Conservation (phyloP, 1,284 basidiomycete genomes). For the Ceratobasidium sp. region DNA sequence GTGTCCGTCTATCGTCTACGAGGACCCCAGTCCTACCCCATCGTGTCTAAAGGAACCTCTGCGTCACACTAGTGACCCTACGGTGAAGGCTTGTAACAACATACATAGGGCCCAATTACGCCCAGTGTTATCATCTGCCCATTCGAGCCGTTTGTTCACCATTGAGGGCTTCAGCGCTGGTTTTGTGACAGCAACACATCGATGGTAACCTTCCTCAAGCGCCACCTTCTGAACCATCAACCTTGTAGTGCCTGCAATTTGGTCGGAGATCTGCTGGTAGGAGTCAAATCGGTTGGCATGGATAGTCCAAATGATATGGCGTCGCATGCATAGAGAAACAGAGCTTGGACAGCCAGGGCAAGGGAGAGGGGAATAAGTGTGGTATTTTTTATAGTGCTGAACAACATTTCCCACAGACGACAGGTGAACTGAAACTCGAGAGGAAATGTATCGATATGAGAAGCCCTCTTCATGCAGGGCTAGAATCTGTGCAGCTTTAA, state of each 20-base stretch:
- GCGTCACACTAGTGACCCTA: no score
- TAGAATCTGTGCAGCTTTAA: not conserved
- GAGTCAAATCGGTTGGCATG: not conserved
- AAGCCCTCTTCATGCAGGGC: not conserved
- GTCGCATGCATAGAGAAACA: not conserved
- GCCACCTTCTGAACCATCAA: constrained; percentile 9
- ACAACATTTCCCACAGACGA: not conserved
- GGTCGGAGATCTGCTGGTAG: not conserved
- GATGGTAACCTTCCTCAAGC: not conserved
- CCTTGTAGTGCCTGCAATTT: not conserved
- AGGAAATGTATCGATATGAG: not conserved
- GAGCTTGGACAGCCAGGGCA: not conserved
- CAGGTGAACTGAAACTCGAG: not conserved
- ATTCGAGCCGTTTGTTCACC: not conserved
- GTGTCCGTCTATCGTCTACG: no score
- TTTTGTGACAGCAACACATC: constrained; percentile 2
- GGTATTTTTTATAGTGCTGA: not conserved
- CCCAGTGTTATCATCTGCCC: constrained; percentile 9
- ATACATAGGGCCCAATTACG: no score
- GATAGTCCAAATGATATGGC: not conserved
- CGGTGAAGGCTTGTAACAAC: no score
- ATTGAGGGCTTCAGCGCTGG: not conserved
- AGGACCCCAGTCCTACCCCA: no score
- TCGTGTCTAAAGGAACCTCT: no score
- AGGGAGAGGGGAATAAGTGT: not conserved